phyloP scores from a whole-genome alignment of 768 basidiomycete genomes.

The Clathrus columnatus region DNA sequence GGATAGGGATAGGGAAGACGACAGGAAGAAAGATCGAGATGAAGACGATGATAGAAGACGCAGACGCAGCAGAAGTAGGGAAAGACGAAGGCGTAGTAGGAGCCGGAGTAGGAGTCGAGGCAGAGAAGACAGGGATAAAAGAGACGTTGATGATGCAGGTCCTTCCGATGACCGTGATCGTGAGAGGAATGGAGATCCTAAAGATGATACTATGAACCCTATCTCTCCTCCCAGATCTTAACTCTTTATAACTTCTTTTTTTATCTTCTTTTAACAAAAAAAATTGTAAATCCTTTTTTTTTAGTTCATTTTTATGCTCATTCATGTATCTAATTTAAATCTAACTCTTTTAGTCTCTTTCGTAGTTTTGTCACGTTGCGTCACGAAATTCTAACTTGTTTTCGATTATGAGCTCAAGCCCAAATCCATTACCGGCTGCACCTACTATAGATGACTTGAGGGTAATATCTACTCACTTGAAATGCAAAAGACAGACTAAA shows the following conservation, averaged over 20 bases:
- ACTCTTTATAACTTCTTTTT: too few relatives aligned
- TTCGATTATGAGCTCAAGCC: too few relatives aligned
- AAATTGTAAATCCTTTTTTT: too few relatives aligned
- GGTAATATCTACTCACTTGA: constrained; percentile 13
- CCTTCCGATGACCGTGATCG: neutral
- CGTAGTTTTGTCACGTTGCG: too few relatives aligned
- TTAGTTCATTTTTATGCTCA: too few relatives aligned
- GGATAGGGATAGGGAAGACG: constrained; percentile 11
- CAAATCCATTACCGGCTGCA: too few relatives aligned
- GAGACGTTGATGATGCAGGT: too few relatives aligned
- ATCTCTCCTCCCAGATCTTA: constrained; percentile 38
- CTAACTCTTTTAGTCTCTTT: too few relatives aligned
- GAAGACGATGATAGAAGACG: constrained; percentile 29
- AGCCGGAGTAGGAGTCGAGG: constrained; percentile 38
- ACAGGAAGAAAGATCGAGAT: constrained; percentile 23
- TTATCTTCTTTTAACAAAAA: too few relatives aligned
- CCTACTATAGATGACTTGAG: constrained; percentile 28
- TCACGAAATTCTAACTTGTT: too few relatives aligned
- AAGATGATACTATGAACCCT: constrained; percentile 23
- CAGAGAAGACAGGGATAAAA: constrained; percentile 25
- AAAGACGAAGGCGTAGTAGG: constrained; percentile 19
- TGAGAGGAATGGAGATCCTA: constrained; percentile 75
- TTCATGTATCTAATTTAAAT: too few relatives aligned
- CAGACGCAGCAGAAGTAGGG: constrained; percentile 42
- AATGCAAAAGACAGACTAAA: too few relatives aligned